Conservation (phyloP, 345 rosid species). For the Aurinia saxatilis region DNA sequence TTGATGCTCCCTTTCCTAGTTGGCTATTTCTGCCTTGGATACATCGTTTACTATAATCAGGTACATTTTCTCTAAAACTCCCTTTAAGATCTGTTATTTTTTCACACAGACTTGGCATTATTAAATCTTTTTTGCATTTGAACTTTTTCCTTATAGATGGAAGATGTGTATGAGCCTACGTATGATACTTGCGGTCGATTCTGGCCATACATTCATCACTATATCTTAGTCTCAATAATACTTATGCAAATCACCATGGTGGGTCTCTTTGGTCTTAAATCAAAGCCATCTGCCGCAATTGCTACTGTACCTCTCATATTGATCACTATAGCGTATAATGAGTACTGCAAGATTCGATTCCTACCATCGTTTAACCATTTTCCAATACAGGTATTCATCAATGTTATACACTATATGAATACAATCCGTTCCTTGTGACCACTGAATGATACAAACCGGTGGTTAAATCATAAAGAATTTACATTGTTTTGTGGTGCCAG, state of each 20-base stretch:
- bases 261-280: slow-evolving; percentile 83
- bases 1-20: slow-evolving; percentile 76
- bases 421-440: background rate
- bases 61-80: slow-evolving; percentile 23
- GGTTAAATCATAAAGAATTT: background rate
- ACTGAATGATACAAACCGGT: background rate
- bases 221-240: slow-evolving; percentile 50
- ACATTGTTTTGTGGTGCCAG: slow-evolving; percentile 34
- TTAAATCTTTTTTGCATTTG: background rate
- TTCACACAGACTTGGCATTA: background rate
- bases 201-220: slow-evolving; percentile 85
- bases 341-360: slow-evolving; percentile 84
- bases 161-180: slow-evolving; percentile 61
- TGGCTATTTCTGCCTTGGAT: slow-evolving; percentile 76
- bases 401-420: background rate
- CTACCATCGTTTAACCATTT: slow-evolving; percentile 58
- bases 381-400: slow-evolving; percentile 49
- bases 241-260: slow-evolving; percentile 94
- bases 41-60: slow-evolving; percentile 78
- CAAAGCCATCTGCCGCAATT: slow-evolving; percentile 79
- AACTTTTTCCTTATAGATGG: slow-evolving; percentile 45
- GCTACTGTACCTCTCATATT: slow-evolving; percentile 67
- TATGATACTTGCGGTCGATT: slow-evolving; percentile 75
- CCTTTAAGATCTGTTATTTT: background rate
- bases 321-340: slow-evolving; percentile 64